A percentile compares a stretch with the other conserved stretches of the same genome.
Conservation (phyloP, 352 stramenopile species). For the Poterioochromonas sp. region DNA sequence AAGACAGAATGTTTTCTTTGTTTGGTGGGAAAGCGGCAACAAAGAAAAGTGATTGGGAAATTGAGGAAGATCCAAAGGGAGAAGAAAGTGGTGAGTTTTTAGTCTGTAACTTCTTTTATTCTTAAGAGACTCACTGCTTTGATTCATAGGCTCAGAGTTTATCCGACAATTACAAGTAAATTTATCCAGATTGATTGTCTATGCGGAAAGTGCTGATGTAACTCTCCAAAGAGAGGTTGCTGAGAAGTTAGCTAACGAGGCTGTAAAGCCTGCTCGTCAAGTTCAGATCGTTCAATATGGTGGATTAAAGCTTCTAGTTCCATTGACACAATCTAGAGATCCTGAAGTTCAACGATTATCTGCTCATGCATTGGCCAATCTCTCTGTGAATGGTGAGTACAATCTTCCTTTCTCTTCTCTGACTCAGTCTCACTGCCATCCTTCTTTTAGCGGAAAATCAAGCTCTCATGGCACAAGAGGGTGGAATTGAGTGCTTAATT, state of each 20-base stretch:
- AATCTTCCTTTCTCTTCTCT: background rate
- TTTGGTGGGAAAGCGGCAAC: background rate
- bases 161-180: conserved; percentile 72
- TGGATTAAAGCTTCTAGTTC: conserved; percentile 77
- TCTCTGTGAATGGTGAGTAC: conserved; percentile 75
- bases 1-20: background rate
- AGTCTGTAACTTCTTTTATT: background rate
- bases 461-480: conserved; percentile 78
- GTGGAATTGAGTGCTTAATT: conserved; percentile 84
- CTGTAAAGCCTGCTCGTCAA: conserved; percentile 78
- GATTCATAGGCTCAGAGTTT: conserved; percentile 47
- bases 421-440: background rate
- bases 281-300: conserved; percentile 85
- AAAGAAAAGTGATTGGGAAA: conserved; percentile 34
- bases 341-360: conserved; percentile 80
- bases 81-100: background rate
- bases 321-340: conserved; percentile 78
- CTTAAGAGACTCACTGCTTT: background rate
- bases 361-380: conserved; percentile 81
- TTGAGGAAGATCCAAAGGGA: conserved; percentile 8
- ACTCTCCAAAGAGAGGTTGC: conserved; percentile 51
- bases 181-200: conserved; percentile 77
- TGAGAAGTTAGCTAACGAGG: conserved; percentile 85
- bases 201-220: conserved; percentile 59
- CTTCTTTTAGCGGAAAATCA: conserved; percentile 71